These are phyloP conservation scores for Yamadazyma sp. DNA, from an alignment of 805 yeast species.

Conservation along the genomic window DNA sequence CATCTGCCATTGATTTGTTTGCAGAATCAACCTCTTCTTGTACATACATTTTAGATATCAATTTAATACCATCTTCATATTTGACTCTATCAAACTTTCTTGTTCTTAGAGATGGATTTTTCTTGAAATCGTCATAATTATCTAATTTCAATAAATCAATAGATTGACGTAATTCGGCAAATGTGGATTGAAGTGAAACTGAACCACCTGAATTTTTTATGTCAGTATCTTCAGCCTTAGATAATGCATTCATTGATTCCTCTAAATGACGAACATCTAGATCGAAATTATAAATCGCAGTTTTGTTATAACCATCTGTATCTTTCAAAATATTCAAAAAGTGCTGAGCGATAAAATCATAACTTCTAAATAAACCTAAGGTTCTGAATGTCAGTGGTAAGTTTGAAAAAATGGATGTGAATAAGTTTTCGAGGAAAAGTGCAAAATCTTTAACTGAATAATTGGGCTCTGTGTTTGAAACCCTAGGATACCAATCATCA, in stretches of 20 bases:
- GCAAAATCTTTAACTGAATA: slow-evolving; percentile 79
- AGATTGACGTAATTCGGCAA: slow-evolving; percentile 76
- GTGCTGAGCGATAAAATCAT: slow-evolving; percentile 76
- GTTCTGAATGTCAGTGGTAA: slow-evolving; percentile 77
- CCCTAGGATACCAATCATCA: slow-evolving; percentile 69
- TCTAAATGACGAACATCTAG: slow-evolving; percentile 79
- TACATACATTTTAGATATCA: slow-evolving; percentile 52
- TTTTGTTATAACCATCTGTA: slow-evolving; percentile 54
- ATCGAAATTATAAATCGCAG: slow-evolving; percentile 70
- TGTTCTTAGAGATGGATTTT: slow-evolving; percentile 40
- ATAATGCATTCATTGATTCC: slow-evolving; percentile 41
- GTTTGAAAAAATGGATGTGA: slow-evolving; percentile 77
- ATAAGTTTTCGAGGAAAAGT: slow-evolving; percentile 77
- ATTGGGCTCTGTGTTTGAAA: slow-evolving; percentile 59
- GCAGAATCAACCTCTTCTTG: slow-evolving; percentile 15
- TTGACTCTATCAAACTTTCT: slow-evolving; percentile 68
- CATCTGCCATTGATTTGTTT: slow-evolving; percentile 9
- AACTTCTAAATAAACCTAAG: slow-evolving; percentile 78
- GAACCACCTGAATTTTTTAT: slow-evolving; percentile 25
- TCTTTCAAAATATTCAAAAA: slow-evolving; percentile 60
- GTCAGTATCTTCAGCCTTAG: slow-evolving; percentile 15
- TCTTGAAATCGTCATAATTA: slow-evolving; percentile 60
- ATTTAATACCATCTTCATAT: slow-evolving; percentile 63
- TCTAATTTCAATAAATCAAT: slow-evolving; percentile 68
- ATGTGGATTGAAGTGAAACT: slow-evolving; percentile 66